These are phyloP conservation scores for Backusella australiensis DNA, from an alignment of 192 early-diverging fungal genomes.

Conservation along the genomic window DNA sequence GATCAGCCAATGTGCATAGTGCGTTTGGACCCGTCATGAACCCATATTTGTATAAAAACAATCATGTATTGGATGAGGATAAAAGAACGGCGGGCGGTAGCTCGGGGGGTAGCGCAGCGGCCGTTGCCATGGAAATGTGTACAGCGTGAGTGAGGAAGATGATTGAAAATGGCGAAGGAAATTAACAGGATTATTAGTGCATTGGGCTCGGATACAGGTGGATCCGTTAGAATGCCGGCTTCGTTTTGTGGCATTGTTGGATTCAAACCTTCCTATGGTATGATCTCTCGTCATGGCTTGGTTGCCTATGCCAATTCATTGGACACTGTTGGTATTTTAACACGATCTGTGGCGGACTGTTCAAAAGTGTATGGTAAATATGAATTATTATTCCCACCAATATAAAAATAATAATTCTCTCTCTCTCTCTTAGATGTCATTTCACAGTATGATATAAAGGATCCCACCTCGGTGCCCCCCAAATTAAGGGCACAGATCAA, in stretches of 20 bases:
- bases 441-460: conserved; percentile 53
- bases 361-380: conserved; percentile 54
- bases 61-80: conserved; percentile 4
- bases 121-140: conserved; percentile 81
- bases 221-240: conserved; percentile 90
- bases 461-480: conserved; percentile 60
- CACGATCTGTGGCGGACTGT: conserved; percentile 58
- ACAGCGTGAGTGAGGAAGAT: conserved; percentile 50
- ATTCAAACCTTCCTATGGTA: conserved; percentile 92
- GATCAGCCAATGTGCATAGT: conserved; percentile 54
- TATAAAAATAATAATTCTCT: too few relatives aligned
- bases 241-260: conserved; percentile 92
- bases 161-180: background rate
- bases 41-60: conserved; percentile 21
- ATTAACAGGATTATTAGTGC: conserved; percentile 45
- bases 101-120: conserved; percentile 89
- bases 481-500: conserved; percentile 28
- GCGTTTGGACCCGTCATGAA: conserved; percentile 41
- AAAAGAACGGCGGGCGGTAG: conserved; percentile 79
- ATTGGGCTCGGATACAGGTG: conserved; percentile 93
- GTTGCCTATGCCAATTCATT: conserved; percentile 85
- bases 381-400: too few relatives aligned
- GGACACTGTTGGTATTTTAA: conserved; percentile 85
- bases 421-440: conserved; percentile 43
- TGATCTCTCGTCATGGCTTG: conserved; percentile 80